phyloP scores from a whole-genome alignment of 306 rosid species.

The Coriaria nepalensis region DNA sequence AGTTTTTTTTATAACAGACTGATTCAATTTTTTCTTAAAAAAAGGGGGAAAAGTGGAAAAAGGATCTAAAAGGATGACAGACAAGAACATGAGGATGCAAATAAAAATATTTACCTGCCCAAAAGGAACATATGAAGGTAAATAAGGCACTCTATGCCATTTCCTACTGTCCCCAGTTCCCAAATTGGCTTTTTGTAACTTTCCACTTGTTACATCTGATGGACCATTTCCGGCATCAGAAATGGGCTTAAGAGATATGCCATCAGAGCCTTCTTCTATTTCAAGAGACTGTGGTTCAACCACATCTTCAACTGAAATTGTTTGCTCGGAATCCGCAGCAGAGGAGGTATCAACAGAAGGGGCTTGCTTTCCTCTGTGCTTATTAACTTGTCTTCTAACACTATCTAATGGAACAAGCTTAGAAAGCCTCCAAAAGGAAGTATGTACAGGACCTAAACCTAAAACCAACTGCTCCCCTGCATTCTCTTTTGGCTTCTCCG shows the following conservation, averaged over 20 bases:
- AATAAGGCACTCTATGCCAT: constrained; percentile 77
- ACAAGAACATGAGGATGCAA: not conserved
- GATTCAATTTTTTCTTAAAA: no score
- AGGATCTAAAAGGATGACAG: not conserved
- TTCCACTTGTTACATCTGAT: constrained; percentile 35
- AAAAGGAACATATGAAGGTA: constrained; percentile 95
- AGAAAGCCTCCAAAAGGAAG: constrained; percentile 86
- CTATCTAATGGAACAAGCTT: constrained; percentile 85
- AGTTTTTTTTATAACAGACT: no score
- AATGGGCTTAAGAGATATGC: constrained; percentile 85
- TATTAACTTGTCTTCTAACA: constrained; percentile 49
- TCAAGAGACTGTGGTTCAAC: constrained; percentile 79
- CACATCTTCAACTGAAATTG: constrained; percentile 45
- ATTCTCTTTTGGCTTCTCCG: constrained; percentile 37
- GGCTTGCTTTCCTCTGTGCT: constrained; percentile 31
- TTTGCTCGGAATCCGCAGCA: constrained; percentile 35
- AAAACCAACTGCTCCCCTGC: constrained; percentile 71
- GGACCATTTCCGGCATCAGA: constrained; percentile 35
- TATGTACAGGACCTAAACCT: constrained; percentile 90
- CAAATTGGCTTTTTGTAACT: constrained; percentile 28
- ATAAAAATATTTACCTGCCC: constrained; percentile 51
- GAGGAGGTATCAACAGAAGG: constrained; percentile 31
- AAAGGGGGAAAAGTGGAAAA: not conserved
- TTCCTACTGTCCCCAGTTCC: constrained; percentile 36
- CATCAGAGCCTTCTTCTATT: constrained; percentile 85